phyloP scores from a whole-genome alignment of 371 early-diverging fungal species.

The Apophysomyces variabilis region DNA sequence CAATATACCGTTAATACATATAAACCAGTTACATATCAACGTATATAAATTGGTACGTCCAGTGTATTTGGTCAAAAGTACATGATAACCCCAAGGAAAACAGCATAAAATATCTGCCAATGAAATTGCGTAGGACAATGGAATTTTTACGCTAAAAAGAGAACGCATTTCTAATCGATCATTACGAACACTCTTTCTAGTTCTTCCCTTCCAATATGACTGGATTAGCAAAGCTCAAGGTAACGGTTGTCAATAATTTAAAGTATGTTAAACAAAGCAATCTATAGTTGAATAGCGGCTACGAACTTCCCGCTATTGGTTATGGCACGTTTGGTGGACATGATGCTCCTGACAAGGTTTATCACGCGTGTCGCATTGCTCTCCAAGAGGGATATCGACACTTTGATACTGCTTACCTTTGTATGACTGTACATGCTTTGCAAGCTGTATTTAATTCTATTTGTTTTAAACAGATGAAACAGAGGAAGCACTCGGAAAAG shows the following conservation, averaged over 20 bases:
- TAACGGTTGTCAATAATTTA: background rate
- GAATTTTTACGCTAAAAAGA: too few species aligned
- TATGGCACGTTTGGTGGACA: slow-evolving; percentile 52
- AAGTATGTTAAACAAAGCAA: background rate
- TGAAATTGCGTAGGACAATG: too few species aligned
- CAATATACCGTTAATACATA: too few species aligned
- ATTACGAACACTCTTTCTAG: too few species aligned
- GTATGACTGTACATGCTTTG: slow-evolving; percentile 26
- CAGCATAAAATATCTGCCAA: too few species aligned
- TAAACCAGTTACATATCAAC: too few species aligned
- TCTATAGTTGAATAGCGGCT: slow-evolving; percentile 36
- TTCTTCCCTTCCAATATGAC: too few species aligned
- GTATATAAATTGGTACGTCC: too few species aligned
- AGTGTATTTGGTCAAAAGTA: too few species aligned
- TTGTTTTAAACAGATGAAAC: slow-evolving; percentile 33
- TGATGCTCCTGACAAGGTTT: slow-evolving; percentile 41
- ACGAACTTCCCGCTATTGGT: slow-evolving; percentile 44
- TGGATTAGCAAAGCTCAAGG: background rate
- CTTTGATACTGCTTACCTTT: slow-evolving; percentile 51
- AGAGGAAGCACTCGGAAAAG: slow-evolving; percentile 81
- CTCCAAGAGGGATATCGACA: slow-evolving; percentile 44
- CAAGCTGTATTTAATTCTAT: background rate
- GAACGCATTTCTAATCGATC: too few species aligned
- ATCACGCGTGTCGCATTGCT: slow-evolving; percentile 43
- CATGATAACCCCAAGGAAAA: too few species aligned